Conservation (phyloP, 371 early-diverging fungal species). For the Apophysomyces sp. region DNA sequence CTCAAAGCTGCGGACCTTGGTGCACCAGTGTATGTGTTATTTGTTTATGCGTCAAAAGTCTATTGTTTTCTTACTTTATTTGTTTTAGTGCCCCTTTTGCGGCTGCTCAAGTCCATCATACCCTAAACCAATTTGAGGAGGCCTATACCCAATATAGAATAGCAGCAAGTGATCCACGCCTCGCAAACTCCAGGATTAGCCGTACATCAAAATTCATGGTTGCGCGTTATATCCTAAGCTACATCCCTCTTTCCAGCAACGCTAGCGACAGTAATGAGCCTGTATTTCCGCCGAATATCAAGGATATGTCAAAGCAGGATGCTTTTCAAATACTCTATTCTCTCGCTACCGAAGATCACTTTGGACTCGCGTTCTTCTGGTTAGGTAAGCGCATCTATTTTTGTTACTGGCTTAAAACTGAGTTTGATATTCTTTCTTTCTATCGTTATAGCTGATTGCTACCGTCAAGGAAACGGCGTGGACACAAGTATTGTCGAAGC, state of each 20-base stretch:
- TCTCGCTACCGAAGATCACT: conserved; percentile 13
- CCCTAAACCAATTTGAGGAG: conserved; percentile 13
- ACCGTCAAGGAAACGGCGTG: conserved; percentile 12
- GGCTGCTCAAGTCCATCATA: conserved; percentile 25
- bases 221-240: conserved; percentile 19
- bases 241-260: background rate
- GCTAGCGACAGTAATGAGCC: background rate
- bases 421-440: background rate
- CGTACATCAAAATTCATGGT: conserved; percentile 18
- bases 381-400: conserved; percentile 12
- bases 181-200: conserved; percentile 10
- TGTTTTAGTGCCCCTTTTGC: conserved; percentile 24
- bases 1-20: conserved; percentile 23
- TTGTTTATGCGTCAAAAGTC: no score
- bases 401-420: background rate
- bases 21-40: conserved; percentile 19
- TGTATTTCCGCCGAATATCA: background rate
- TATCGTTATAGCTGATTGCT: conserved; percentile 10
- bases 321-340: conserved; percentile 14
- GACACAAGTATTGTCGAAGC: conserved; percentile 31
- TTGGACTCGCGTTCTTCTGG: conserved; percentile 18
- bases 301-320: conserved; percentile 8
- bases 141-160: conserved; percentile 19
- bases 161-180: conserved; percentile 12
- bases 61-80: background rate